These are phyloP conservation scores for Trichophyton benhamiae DNA, from an alignment of 2,329 filamentous ascomycete genomes.

Conservation along the genomic window DNA sequence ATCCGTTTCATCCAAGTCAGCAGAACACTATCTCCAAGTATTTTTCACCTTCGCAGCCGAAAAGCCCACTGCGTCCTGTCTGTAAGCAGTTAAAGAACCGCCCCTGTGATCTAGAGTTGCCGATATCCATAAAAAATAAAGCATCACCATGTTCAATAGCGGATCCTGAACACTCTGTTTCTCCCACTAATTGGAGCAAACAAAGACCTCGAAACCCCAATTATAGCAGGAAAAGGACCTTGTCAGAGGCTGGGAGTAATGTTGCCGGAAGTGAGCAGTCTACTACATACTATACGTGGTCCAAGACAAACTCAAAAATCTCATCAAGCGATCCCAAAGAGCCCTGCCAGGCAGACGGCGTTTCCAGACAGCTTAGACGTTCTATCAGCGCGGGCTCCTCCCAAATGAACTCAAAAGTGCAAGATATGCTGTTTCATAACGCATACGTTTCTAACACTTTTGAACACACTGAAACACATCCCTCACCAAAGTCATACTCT, in stretches of 20 bases:
- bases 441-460: slow-evolving; percentile 4
- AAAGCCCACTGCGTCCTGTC: not conserved
- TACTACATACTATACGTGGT: slow-evolving; percentile 8
- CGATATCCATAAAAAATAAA: not conserved
- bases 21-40: not conserved
- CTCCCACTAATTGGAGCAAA: too few relatives aligned
- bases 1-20: not conserved
- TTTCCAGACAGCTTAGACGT: not conserved
- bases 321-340: not conserved
- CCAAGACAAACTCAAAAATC: slow-evolving; percentile 1
- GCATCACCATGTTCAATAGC: not conserved
- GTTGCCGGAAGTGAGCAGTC: not conserved
- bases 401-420: slow-evolving; percentile 3
- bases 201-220: not conserved
- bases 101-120: not conserved
- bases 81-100: too few relatives aligned
- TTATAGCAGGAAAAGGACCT: not conserved
- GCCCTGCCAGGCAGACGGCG: not conserved
- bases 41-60: not conserved
- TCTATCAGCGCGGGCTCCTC: not conserved
- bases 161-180: not conserved
- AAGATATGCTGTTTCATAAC: slow-evolving; percentile 10
- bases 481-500: not conserved
- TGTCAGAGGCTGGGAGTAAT: not conserved
- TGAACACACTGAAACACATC: not conserved